Base-by-base conservation (phyloP, 768 basidiomycete genomes). In the Neoboletus subvelutipes region DNA sequence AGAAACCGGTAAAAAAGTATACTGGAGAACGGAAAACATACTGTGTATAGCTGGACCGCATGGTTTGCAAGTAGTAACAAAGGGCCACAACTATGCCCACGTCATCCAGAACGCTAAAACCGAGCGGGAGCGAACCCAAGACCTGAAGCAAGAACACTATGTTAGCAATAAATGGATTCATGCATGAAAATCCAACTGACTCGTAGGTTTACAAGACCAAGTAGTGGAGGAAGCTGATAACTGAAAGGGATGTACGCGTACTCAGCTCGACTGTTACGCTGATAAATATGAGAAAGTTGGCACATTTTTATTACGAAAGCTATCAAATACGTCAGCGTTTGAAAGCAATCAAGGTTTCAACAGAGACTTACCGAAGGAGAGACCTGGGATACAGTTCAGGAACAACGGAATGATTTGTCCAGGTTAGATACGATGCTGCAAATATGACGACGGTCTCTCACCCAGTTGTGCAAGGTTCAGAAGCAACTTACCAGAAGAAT, bases 401-500 rank as follows among this genome's bases (percentile, higher is more conserved):
- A 28, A 50, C 2, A 31, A 63, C 68, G 39, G n/a, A 10, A n/a
- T 36, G 26, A 29, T 28, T 39, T 13, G 17, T 48, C n/a, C 36
- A 34, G 15, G 20, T 58, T 26, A 46, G 52, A 53, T 36, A 41
- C 17, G 31, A 31, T 12, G 48, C 8, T 15, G 41, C 28, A 54
- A 43, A 37, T 15, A 47, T 39, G 24, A 45, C 45, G 8, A 52
- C 10, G 13, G 34, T 5, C 18, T 52, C 76, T 47, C 59, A 80
- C 83, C 78, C 12, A 87, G 64, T 70, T 86, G 82, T 3, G 75
- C 78, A 13, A 81, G 66, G 6, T 77, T 75, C 42, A 85, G 64
- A 2, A 80, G 22, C 8, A 81, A 17, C 84, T 86, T 57, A 39
- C 9, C 50, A 54, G 9, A 41, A 15, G 20, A 29, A 40, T 56